Evolutionary conservation across 169 alveolate genomes (phyloP), one percentile per base, ranked within the genome.

Genomic region (Cystoisospora suis): DNA sequence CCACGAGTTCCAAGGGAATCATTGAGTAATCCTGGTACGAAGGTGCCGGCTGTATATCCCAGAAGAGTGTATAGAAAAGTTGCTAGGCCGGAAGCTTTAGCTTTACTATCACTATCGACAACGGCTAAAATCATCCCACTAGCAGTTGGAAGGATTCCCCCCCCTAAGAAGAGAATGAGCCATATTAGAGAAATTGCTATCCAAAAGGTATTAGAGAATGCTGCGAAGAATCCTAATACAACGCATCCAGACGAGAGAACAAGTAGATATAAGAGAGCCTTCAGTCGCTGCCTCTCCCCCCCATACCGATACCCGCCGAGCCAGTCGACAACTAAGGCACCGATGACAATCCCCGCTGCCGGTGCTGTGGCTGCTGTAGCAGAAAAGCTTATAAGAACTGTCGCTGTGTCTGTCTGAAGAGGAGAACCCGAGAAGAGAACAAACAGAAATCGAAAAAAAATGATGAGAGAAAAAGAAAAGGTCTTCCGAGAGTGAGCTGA

Each of bases 31-130:
- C 88, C 88, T 1, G 88, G 88, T 15, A 81, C 56, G 44, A 81
- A 81, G 29, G 75, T 7, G 47, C 89, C 92, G 42, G 59, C 59
- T n/a, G 58, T 44, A 75, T 88, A 79, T 36, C 92, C 92, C 44
- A 88, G 49, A 44, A 88, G 36, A 27, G 77, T 88, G 85, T 88
- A 79, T 58, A 77, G n/a, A 89, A 75, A 69, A 44, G 79, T 75
- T 0, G 92, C 85, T n/a, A 56, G 6, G 23, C 85, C 89, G n/a
- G 89, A 77, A 23, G 89, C 87, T 27, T 58, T 34, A 17, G 89
- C 20, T 1, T 85, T 45, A 44, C 29, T 9, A 12, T 38, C 40
- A 5, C 46, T 69, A 4, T 70, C 79, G 27, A 77, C 92, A 5
- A 61, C n/a, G 59, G 86, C 69, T 32, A 88, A 45, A 29, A 75